A percentile compares a stretch with the other conserved stretches of the same genome.
phyloP scores from a whole-genome alignment of 139 green algal species.

The Chlamydomonas sphaeroides region DNA sequence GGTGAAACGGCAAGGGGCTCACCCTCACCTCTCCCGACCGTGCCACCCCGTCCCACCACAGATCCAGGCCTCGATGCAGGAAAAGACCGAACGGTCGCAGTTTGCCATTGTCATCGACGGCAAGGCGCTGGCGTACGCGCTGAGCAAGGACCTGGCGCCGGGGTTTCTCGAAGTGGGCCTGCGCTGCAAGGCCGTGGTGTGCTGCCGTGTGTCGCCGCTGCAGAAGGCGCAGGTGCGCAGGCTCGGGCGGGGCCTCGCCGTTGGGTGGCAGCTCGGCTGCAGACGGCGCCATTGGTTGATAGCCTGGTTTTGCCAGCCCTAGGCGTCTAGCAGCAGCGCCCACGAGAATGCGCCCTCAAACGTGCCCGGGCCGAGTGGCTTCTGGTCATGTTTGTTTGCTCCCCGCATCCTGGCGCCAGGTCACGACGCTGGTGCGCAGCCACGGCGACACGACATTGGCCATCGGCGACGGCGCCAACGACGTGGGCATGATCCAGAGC shows the following conservation, averaged over 20 bases:
- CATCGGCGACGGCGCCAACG: conserved; percentile 98
- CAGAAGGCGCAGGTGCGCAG: conserved; percentile 84
- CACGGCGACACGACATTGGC: conserved; percentile 83
- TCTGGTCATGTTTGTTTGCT: not conserved
- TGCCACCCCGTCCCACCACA: no score
- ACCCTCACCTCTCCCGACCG: no score
- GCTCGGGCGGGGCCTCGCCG: no score
- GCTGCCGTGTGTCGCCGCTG: conserved; percentile 78
- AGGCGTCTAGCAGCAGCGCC: no score
- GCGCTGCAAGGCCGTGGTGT: conserved; percentile 73
- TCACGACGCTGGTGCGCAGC: conserved; percentile 74
- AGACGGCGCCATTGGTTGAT: not conserved
- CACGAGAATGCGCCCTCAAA: no score
- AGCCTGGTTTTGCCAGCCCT: no score
- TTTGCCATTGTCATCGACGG: conserved; percentile 79
- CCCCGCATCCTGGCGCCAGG: no score
- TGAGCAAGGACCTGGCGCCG: conserved; percentile 58
- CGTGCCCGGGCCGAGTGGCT: no score
- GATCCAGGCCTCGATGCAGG: conserved; percentile 19
- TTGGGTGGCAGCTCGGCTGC: conserved; percentile 63
- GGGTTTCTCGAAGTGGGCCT: conserved; percentile 58
- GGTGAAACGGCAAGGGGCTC: no score
- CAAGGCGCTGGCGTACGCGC: conserved; percentile 78
- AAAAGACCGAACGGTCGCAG: not conserved
- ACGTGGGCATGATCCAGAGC: conserved; percentile 96